These are phyloP conservation scores for Skeletonema menzelii DNA, from an alignment of 108 stramenopile species.

Conservation along the genomic window DNA sequence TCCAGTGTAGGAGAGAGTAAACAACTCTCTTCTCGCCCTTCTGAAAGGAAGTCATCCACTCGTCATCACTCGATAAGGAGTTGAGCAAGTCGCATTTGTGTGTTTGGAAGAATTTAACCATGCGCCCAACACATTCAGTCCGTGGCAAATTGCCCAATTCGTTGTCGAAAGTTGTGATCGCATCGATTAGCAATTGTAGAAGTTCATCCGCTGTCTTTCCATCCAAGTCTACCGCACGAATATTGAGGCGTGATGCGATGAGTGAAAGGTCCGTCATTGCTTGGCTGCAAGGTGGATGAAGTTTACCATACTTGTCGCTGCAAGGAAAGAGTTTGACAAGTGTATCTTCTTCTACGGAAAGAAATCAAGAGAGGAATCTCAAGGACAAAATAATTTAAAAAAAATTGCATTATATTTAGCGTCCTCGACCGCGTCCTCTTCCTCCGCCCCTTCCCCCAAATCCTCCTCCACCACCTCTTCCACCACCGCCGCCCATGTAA, in stretches of 20 bases:
- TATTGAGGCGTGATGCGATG: constrained; percentile 32
- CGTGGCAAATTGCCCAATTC: constrained; percentile 36
- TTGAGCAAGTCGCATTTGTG: constrained; percentile 73
- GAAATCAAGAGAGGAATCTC: too few relatives aligned
- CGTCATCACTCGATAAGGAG: too few relatives aligned
- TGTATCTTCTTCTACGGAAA: too few relatives aligned
- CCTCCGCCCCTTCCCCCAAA: constrained; percentile 39
- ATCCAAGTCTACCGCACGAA: constrained; percentile 61
- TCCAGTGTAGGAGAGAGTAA: constrained; percentile 72
- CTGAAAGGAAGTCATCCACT: constrained; percentile 10
- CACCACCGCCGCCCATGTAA: constrained; percentile 59
- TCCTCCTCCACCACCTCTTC: constrained; percentile 47
- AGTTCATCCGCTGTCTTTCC: constrained; percentile 65
- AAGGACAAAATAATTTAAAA: too few relatives aligned
- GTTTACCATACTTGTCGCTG: too few relatives aligned
- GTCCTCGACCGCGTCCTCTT: constrained; percentile 15
- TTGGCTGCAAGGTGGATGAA: too few relatives aligned
- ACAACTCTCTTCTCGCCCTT: constrained; percentile 51
- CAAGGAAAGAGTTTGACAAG: too few relatives aligned
- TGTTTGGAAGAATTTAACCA: constrained; percentile 58
- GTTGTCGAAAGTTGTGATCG: constrained; percentile 37
- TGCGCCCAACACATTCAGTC: constrained; percentile 29
- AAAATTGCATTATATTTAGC: background rate
- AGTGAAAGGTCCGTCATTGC: constrained; percentile 34
- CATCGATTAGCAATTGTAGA: constrained; percentile 61